Evolutionary conservation across 495 filamentous ascomycete genomes (phyloP).

Genomic region (Chaetomium tenue): DNA sequence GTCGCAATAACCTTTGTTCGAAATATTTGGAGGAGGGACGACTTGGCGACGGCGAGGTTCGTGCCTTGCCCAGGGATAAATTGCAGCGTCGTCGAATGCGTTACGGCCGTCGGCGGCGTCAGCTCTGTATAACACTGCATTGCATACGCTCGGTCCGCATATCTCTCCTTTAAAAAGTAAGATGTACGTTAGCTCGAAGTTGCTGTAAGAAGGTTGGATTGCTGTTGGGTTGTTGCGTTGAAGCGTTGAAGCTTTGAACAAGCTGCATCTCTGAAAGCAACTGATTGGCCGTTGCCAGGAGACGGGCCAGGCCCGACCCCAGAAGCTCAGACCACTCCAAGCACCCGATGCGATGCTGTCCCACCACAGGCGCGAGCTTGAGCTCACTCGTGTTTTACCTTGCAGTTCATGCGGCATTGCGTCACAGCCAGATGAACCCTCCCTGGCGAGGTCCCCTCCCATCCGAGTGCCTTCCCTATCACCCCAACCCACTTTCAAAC

Average conservation of each 20-base stretch:
- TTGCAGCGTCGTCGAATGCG: constrained; percentile 75
- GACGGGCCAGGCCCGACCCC: not conserved
- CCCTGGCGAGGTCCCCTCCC: no score
- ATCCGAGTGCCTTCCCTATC: no score
- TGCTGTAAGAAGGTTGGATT: not conserved
- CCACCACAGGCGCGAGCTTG: no score
- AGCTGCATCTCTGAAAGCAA: not conserved
- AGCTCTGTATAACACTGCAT: constrained; percentile 85
- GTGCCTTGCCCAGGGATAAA: constrained; percentile 71
- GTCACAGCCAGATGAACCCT: constrained; percentile 24
- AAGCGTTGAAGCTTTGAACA: no score
- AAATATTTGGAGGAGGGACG: constrained; percentile 90
- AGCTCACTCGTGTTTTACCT: no score
- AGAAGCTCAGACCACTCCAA: not conserved
- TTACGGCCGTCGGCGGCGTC: constrained; percentile 86
- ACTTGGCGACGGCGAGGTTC: constrained; percentile 85
- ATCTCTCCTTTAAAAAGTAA: constrained; percentile 13
- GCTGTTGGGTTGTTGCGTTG: not conserved
- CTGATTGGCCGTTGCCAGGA: constrained; percentile 3
- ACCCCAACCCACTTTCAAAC: no score
- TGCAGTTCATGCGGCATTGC: constrained; percentile 29
- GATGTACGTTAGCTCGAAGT: not conserved
- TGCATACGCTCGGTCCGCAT: constrained; percentile 24
- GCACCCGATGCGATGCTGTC: no score
- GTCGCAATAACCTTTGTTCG: constrained; percentile 53